Conservation (phyloP, 1,284 basidiomycete species). For the Cutaneotrichosporon spelunceum region DNA sequence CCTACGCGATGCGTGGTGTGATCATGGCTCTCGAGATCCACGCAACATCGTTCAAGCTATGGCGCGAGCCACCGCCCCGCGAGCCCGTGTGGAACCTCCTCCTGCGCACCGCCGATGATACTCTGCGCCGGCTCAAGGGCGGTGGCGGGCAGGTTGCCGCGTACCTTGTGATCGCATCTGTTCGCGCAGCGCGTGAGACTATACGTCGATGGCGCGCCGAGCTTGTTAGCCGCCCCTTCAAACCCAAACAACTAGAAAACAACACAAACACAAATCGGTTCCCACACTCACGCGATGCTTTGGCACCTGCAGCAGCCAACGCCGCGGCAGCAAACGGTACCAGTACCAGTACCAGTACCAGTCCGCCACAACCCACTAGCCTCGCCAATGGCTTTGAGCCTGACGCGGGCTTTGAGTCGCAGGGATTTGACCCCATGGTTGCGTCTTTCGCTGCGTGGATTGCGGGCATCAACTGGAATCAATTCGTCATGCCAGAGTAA, state of each 20-base stretch:
- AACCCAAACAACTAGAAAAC: neutral
- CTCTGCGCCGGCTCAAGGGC: slow-evolving; percentile 30
- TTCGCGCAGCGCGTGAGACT: neutral
- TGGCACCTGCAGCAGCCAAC: neutral
- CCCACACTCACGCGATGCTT: neutral
- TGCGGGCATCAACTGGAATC: slow-evolving; percentile 8
- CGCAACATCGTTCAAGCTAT: slow-evolving; percentile 9
- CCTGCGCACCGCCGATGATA: neutral
- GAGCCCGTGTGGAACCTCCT: slow-evolving; percentile 7
- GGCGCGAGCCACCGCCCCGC: slow-evolving; percentile 7
- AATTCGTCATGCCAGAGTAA: neutral
- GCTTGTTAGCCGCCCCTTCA: neutral
- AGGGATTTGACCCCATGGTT: neutral
- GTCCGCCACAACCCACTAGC: neutral
- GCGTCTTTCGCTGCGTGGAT: neutral
- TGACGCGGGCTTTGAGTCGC: neutral
- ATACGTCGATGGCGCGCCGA: neutral
- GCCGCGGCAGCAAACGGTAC: neutral
- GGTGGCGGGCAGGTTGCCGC: slow-evolving; percentile 11
- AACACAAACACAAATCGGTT: neutral
- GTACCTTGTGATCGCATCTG: neutral
- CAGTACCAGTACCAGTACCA: neutral
- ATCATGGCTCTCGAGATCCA: slow-evolving; percentile 12
- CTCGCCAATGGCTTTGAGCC: neutral
- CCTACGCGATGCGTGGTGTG: slow-evolving; percentile 5